These are phyloP conservation scores for Penicillium bialowiezense DNA, from an alignment of 495 filamentous ascomycete species.

Conservation along the genomic window DNA sequence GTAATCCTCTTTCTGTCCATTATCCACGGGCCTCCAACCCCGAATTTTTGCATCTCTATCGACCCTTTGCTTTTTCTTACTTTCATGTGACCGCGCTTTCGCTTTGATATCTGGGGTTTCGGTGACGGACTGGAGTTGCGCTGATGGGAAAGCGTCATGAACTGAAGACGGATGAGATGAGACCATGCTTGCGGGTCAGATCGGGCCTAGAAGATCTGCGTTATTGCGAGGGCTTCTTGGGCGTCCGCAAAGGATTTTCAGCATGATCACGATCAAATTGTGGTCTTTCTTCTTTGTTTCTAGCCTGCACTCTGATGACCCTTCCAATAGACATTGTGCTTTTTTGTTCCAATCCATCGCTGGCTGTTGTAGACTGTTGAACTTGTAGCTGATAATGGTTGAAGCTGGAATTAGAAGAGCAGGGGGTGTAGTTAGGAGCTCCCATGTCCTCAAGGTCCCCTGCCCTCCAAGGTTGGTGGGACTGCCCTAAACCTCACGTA, in stretches of 20 bases:
- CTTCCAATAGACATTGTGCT: constrained; percentile 29
- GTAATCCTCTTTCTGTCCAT: constrained; percentile 12
- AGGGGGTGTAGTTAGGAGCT: neutral
- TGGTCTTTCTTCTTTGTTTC: constrained; percentile 15
- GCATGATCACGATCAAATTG: constrained; percentile 16
- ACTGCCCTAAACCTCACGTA: neutral
- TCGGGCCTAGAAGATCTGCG: neutral
- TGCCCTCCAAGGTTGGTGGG: neutral
- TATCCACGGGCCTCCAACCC: neutral
- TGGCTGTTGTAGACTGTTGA: constrained; percentile 7
- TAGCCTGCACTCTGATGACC: constrained; percentile 27
- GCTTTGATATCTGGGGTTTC: constrained; percentile 2
- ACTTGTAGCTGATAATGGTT: neutral
- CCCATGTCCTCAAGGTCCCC: constrained; percentile 1
- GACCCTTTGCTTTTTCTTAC: constrained; percentile 4
- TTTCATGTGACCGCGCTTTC: constrained; percentile 8
- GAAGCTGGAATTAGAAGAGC: too few relatives aligned
- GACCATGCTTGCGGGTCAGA: constrained; percentile 13
- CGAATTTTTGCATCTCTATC: constrained; percentile 3
- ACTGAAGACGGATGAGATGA: constrained; percentile 8
- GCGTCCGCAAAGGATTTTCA: constrained; percentile 2
- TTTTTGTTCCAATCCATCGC: constrained; percentile 24
- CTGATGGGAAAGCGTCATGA: constrained; percentile 18
- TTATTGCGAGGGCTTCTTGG: neutral
- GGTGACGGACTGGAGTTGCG: constrained; percentile 12